Evolutionary conservation across 2,329 filamentous ascomycete species (phyloP), one percentile per base, ranked within the genome.

Genomic region (Chaetomium strumarium): DNA sequence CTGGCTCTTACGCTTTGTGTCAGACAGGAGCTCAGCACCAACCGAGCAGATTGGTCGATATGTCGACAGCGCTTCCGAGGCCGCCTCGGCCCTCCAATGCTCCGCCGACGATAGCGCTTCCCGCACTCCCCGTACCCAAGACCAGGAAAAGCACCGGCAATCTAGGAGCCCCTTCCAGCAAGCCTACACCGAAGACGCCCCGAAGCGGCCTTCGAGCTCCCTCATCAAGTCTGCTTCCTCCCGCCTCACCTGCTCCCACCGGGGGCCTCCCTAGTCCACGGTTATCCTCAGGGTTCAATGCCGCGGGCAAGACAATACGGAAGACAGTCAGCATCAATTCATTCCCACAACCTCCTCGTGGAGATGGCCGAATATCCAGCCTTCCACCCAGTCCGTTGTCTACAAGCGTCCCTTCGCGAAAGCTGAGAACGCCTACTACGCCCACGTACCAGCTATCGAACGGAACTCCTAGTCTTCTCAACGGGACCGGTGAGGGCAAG

Each of bases 281-380:
- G 54, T 74, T 78, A 2, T 69, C 76, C 6, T 76, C 81, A 9
- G 74, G 73, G 34, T 70, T 82, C 13, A 83, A 80, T 56, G 73
- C 74, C 31, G 74, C 80, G 5, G 81, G 83, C 24, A 91, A 85
- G 68, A 82, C 84, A 1, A 70, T 96, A 51, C 83, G 90, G 57
- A 95, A 95, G 70, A 88, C 88, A 1, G 86, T 95, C 64, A 96
- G 91, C 75, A 95, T 96, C 64, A 92, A 91, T 66, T 85, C 90
- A 1, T 96, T 97, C 65, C 92, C 92, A 30, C 88, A 95, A 59
- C 92, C 92, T 13, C 92, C 92, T 13, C 84, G 84, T 60, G 81
- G 83, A 44, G 77, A 79, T 49, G 76, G 71, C 49, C 77, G 79
- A 59, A 71, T 75, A 44, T 73, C 73, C 62, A 90, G 78, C 70